Base-by-base conservation (phyloP, 139 green algal genomes). In the Dunaliella sp. region DNA sequence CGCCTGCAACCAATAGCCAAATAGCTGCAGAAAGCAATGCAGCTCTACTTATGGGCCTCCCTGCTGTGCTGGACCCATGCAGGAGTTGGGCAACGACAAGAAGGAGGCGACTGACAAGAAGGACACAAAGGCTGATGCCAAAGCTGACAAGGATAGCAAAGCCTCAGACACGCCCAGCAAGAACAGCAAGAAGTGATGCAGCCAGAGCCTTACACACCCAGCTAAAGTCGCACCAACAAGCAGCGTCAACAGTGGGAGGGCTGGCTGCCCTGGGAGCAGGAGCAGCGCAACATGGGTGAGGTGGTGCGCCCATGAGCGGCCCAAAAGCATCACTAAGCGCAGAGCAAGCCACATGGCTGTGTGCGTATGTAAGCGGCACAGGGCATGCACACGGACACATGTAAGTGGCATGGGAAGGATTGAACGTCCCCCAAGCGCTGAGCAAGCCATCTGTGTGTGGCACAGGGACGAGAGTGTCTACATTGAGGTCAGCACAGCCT, bases 31-130 rank as follows among this genome's bases (percentile, higher is more conserved):
- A 65, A 65, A 7, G 16, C 48, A 65, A 65, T 65, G 7, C 48
- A 65, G 48, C 48, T 65, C 16, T 16, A 65, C 7, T 65, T 16
- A 65, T 65, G 7, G 7, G 16, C 48, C 7, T 65, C 16, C 48
- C 16, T 65, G 48, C 16, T 16, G 16, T 65, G 48, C 7, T 65
- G 48, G 48, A 7, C 16, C 48, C 48, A 65, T 16, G 48, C 48
- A 33, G 16, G 3, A 83, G 78, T 21, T 3, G 32, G 36, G 78
- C 78, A 83, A 83, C 21, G 78, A 37, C 28, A 26, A 83, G 22
- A 65, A 83, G 38, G 74, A 79, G 25, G 58, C 58, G 30, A 28
- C 73, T 36, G 78, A 38, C 21, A 83, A 83, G 36, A 36, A 83
- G 34, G 78, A 83, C 35, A 22, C 1, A 24, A 36, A 59, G 36